Base-by-base conservation (phyloP, 495 filamentous ascomycete genomes). In the Schizothecium vesticola region DNA sequence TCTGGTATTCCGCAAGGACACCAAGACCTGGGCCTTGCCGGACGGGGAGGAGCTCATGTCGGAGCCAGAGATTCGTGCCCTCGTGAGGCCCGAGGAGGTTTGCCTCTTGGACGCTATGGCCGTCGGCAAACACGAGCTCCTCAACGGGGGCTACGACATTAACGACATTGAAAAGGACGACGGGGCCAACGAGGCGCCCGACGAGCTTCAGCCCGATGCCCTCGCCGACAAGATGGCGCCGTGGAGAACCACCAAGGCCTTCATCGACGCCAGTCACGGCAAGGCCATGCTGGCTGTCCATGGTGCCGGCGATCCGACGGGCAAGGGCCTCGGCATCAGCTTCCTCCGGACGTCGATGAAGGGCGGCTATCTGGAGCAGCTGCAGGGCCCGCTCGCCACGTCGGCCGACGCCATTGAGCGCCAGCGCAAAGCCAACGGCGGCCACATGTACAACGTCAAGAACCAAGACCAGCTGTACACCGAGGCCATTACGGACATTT, bases 271-370 rank as follows among this genome's bases (percentile, higher is more conserved):
- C 16, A 94, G 93, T 26, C 88, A 93, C 71, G 92, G 93, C 29
- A 99, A 99, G 76, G 95, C 95, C 10, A 99, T 99, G 95, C 86
- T 99, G 59, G 88, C 91, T 67, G 87, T 99, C 11, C 92, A 97
- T 72, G 95, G 95, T 21, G 90, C 94, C 69, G 95, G 96, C 31
- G 95, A 99, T 75, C 95, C 95, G n/a, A 95, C 93, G 9, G 92
- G 93, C 12, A 91, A 92, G 71, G 95, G 95, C 3, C 89, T 96
- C 66, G 95, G 92, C 3, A 94, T 97, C 81, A 97, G 90, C 76
- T 97, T 97, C 76, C 90, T 99, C 71, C 91, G 93, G 73, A 97
- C 92, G 0, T 96, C 92, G 13, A 99, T 99, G 95, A 99, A 99
- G 77, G 95, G 95, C 59, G 95, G 95, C 3, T 99, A 95, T 80